Percentiles rank a stretch among this genome's conserved stretches.
Evolutionary conservation across 352 stramenopile species (phyloP).

Genomic region (Blastocystis sp.): DNA sequence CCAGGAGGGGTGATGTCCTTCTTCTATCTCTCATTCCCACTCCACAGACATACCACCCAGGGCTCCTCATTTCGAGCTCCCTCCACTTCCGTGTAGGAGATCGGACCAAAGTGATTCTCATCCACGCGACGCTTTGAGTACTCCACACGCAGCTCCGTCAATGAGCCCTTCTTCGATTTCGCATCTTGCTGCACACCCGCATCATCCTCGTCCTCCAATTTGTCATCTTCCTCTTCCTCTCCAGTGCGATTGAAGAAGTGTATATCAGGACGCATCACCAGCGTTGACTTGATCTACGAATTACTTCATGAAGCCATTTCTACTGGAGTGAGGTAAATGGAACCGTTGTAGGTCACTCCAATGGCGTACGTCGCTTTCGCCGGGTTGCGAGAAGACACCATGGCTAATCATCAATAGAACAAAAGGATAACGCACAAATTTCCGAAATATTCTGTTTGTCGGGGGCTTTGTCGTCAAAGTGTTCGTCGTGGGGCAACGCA

Average conservation of each 20-base stretch:
- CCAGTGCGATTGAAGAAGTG: background rate
- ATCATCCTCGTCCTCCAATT: slow-evolving; percentile 22
- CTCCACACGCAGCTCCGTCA: slow-evolving; percentile 53
- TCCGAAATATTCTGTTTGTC: slow-evolving; percentile 61
- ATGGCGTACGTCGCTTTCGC: slow-evolving; percentile 66
- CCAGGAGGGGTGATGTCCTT: slow-evolving; percentile 30
- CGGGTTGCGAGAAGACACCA: slow-evolving; percentile 46
- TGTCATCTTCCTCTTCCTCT: slow-evolving; percentile 35
- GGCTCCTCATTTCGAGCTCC: slow-evolving; percentile 48
- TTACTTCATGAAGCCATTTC: background rate
- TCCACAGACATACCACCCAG: slow-evolving; percentile 31
- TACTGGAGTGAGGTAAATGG: slow-evolving; percentile 62
- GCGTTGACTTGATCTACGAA: slow-evolving; percentile 51
- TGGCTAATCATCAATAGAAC: background rate
- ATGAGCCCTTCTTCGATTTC: slow-evolving; percentile 33
- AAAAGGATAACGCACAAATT: slow-evolving; percentile 12
- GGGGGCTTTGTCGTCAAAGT: slow-evolving; percentile 56
- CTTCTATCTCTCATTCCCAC: slow-evolving; percentile 4
- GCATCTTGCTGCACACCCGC: background rate
- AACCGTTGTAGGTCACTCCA: slow-evolving; percentile 62
- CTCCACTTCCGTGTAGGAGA: slow-evolving; percentile 36
- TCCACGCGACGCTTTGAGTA: slow-evolving; percentile 63
- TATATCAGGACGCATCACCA: slow-evolving; percentile 69
- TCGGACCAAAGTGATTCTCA: slow-evolving; percentile 62
- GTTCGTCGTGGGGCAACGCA: slow-evolving; percentile 54